A percentile compares a stretch with the other conserved stretches of the same genome.
These are phyloP conservation scores for Lichtheimia ramosa DNA, from an alignment of 371 early-diverging fungal genomes.

Conservation along the genomic window DNA sequence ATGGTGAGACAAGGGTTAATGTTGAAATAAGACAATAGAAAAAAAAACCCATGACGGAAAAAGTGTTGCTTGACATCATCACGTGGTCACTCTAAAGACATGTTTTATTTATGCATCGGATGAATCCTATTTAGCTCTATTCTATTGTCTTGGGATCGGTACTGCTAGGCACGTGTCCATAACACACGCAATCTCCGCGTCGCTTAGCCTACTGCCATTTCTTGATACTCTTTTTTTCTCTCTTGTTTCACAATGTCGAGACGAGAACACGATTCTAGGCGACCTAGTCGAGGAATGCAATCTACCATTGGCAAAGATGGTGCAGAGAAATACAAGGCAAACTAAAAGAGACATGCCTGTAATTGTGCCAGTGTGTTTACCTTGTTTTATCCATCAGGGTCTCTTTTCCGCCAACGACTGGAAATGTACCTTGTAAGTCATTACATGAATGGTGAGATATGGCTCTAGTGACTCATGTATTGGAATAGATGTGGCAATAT, in stretches of 20 bases:
- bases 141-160: too few species aligned
- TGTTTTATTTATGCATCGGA: background rate
- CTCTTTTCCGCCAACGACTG: conserved; percentile 33
- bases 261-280: conserved; percentile 9
- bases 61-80: background rate
- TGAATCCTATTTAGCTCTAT: too few species aligned
- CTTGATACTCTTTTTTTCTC: background rate
- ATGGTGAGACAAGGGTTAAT: background rate
- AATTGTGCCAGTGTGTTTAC: conserved; percentile 8
- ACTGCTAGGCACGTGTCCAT: too few species aligned
- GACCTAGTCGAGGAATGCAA: conserved; percentile 6
- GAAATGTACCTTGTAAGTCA: conserved; percentile 32
- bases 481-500: conserved; percentile 30
- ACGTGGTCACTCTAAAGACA: background rate
- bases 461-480: background rate
- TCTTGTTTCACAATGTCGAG: conserved; percentile 11
- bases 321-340: conserved; percentile 22
- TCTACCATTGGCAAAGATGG: conserved; percentile 17
- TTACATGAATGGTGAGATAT: background rate
- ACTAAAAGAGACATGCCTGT: background rate
- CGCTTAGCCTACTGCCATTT: too few species aligned
- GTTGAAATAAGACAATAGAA: background rate
- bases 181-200: too few species aligned
- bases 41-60: background rate
- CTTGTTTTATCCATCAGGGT: conserved; percentile 21